Percentiles rank a stretch among this genome's conserved stretches.
These are phyloP conservation scores for Rutidosis leptorrhynchoides DNA, from an alignment of 129 eudicot species.

Conservation along the genomic window DNA sequence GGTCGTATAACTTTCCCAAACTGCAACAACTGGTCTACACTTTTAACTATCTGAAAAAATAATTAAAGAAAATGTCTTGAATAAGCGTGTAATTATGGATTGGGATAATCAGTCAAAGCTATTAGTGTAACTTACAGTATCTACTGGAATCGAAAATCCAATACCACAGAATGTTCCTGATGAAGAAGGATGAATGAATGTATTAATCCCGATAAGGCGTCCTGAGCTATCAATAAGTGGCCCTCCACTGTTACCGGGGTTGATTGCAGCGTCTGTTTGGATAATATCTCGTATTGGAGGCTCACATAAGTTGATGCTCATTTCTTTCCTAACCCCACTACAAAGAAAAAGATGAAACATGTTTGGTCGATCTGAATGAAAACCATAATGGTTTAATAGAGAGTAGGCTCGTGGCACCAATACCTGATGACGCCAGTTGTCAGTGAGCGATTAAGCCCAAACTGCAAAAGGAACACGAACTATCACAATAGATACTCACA, in stretches of 20 bases:
- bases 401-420: not conserved
- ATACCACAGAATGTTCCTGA: constrained; percentile 93
- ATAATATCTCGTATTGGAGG: constrained; percentile 87
- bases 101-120: not conserved
- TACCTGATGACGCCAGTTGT: constrained; percentile 97
- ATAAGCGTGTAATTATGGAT: not conserved
- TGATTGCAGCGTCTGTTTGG: constrained; percentile 94
- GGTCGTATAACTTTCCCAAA: constrained; percentile 88
- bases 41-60: constrained; percentile 62
- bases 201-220: constrained; percentile 76
- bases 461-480: constrained; percentile 46
- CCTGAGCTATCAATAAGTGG: constrained; percentile 94
- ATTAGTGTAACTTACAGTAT: constrained; percentile 60
- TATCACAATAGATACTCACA: not conserved
- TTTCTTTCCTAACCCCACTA: constrained; percentile 91
- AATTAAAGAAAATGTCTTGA: not conserved
- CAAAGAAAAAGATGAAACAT: constrained; percentile 11
- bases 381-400: too few relatives aligned
- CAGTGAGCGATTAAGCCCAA: constrained; percentile 95
- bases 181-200: constrained; percentile 88
- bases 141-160: constrained; percentile 93
- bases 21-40: constrained; percentile 73
- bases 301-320: constrained; percentile 93
- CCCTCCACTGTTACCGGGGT: constrained; percentile 94
- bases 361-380: too few relatives aligned